Evolutionary conservation across 768 basidiomycete species (phyloP).

Genomic region (Phaeotremella fagi): DNA sequence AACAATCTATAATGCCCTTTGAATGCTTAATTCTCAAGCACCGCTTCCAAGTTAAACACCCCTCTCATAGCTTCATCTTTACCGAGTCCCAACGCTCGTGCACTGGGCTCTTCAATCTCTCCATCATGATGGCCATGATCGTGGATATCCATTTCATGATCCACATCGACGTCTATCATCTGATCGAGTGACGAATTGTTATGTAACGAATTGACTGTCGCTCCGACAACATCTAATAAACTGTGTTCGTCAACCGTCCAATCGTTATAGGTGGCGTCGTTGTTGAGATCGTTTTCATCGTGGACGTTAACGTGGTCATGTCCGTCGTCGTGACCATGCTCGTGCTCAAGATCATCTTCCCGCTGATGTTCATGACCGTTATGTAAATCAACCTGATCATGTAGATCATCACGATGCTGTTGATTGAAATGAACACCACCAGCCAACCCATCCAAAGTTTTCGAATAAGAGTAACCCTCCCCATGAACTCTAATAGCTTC

Average conservation of each 20-base stretch:
- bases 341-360: not conserved
- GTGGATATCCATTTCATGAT: not conserved
- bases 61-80: conserved; percentile 4
- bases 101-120: not conserved
- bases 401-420: not conserved
- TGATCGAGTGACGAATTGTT: not conserved
- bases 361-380: not conserved
- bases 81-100: not conserved
- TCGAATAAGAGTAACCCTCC: not conserved
- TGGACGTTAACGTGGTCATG: too few species aligned
- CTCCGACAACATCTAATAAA: not conserved
- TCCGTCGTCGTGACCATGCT: not conserved
- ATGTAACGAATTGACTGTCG: not conserved
- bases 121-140: not conserved
- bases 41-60: conserved; percentile 7
- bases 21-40: not conserved
- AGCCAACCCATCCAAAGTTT: not conserved
- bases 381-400: too few species aligned
- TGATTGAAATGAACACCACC: not conserved
- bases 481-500: not conserved
- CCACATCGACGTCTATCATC: not conserved
- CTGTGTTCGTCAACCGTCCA: not conserved
- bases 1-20: too few species aligned
- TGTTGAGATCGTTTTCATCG: too few species aligned
- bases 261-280: too few species aligned